Conservation (phyloP, 2,329 filamentous ascomycete genomes). For the Talaromyces piceae region DNA sequence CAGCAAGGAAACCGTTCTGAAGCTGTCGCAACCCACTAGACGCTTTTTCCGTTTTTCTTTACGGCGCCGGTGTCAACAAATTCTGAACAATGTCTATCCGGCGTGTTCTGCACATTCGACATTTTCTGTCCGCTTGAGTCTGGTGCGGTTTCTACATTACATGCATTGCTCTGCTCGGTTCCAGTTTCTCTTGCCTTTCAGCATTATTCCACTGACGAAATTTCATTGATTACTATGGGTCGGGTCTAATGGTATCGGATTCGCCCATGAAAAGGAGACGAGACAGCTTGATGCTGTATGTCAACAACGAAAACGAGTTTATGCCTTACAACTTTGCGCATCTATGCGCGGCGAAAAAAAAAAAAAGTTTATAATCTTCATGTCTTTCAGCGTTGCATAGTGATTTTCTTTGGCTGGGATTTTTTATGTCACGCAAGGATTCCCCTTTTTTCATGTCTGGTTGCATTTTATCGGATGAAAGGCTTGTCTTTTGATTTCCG, state of each 20-base stretch:
- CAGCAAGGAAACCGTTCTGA: slow-evolving; percentile 22
- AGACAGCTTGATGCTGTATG: slow-evolving; percentile 10
- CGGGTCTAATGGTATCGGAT: neutral
- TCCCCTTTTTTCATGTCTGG: slow-evolving; percentile 18
- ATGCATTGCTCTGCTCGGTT: neutral
- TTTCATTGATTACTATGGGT: neutral
- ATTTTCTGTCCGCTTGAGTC: neutral
- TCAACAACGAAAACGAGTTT: slow-evolving; percentile 6
- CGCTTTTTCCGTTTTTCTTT: neutral
- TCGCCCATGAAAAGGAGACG: neutral
- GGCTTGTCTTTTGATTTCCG: neutral
- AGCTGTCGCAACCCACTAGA: slow-evolving; percentile 17
- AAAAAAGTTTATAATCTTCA: slow-evolving; percentile 24
- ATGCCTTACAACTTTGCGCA: neutral
- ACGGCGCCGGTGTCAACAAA: neutral
- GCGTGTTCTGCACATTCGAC: neutral
- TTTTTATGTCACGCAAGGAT: slow-evolving; percentile 13
- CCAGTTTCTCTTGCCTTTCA: neutral
- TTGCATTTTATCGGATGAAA: neutral
- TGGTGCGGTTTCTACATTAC: neutral
- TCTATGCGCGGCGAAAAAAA: slow-evolving; percentile 9
- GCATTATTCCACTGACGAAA: neutral
- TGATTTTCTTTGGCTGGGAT: slow-evolving; percentile 8
- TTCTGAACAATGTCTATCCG: neutral
- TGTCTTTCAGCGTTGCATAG: slow-evolving; percentile 30